Percentiles rank a stretch among this genome's conserved stretches.
Evolutionary conservation across 108 stramenopile genomes (phyloP).

Genomic region (Fistulifera solaris): DNA sequence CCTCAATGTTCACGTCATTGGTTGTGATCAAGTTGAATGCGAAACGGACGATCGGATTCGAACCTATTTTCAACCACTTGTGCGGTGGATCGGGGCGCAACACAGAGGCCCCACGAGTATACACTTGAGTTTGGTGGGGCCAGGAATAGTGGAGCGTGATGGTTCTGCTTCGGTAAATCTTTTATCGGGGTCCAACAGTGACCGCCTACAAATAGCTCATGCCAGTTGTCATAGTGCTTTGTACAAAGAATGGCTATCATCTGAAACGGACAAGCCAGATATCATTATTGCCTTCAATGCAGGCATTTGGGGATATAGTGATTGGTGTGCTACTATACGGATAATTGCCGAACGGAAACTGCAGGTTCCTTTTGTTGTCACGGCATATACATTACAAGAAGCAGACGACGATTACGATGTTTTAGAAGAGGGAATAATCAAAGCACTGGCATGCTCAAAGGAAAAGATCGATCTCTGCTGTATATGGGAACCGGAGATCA

Average conservation of each 20-base stretch:
- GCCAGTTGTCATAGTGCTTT: conserved; percentile 43
- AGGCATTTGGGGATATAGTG: conserved; percentile 83
- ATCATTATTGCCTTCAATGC: conserved; percentile 69
- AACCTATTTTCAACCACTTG: conserved; percentile 46
- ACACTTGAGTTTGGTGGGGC: conserved; percentile 59
- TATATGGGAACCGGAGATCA: conserved; percentile 59
- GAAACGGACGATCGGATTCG: conserved; percentile 42
- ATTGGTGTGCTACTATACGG: conserved; percentile 65
- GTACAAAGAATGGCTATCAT: conserved; percentile 52
- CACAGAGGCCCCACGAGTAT: conserved; percentile 6
- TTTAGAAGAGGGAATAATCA: conserved; percentile 19
- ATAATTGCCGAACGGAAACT: conserved; percentile 15
- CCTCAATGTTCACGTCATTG: conserved; percentile 60
- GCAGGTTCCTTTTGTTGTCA: conserved; percentile 45
- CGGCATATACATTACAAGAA: conserved; percentile 78
- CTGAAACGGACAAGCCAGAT: conserved; percentile 24
- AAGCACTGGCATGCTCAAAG: conserved; percentile 2
- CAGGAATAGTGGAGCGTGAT: conserved; percentile 29
- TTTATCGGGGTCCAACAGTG: neutral
- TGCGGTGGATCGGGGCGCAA: conserved; percentile 48
- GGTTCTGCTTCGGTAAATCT: conserved; percentile 28
- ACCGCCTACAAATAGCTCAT: conserved; percentile 29
- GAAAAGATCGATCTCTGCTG: conserved; percentile 3
- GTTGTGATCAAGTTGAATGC: conserved; percentile 74
- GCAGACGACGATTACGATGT: conserved; percentile 70